Percentiles rank a stretch among this genome's conserved stretches.
These are phyloP conservation scores for Pestalotiopsis sp. DNA, from an alignment of 2,329 filamentous ascomycete genomes.

Conservation along the genomic window DNA sequence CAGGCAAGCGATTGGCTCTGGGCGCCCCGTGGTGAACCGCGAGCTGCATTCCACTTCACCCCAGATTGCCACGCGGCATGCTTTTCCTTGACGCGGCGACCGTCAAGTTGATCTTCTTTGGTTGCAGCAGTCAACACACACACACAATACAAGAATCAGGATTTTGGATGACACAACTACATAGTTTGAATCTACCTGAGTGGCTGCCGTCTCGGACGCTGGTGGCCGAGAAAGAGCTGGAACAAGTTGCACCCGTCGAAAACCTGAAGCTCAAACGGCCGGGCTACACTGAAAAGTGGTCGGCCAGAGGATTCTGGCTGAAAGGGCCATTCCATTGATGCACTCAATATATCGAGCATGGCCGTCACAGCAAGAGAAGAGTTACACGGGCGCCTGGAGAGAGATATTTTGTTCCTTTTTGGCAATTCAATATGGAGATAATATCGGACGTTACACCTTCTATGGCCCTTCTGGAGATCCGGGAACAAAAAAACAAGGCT, in stretches of 20 bases:
- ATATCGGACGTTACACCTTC: neutral
- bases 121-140: neutral
- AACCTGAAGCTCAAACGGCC: neutral
- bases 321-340: too few relatives aligned
- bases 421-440: neutral
- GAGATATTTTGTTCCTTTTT: neutral
- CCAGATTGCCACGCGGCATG: conserved; percentile 4
- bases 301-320: neutral
- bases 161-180: neutral
- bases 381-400: neutral
- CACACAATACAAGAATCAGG: neutral
- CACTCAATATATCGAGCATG: neutral
- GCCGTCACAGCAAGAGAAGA: neutral
- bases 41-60: neutral
- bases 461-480: neutral
- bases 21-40: neutral
- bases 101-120: neutral
- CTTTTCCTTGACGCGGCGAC: neutral
- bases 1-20: conserved; percentile 6
- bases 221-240: neutral
- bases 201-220: neutral
- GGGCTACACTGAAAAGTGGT: neutral
- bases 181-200: neutral
- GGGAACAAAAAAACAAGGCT: neutral
- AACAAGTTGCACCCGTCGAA: neutral